Conservation (phyloP, 805 yeast genomes). For the Spathaspora passalidarum region DNA sequence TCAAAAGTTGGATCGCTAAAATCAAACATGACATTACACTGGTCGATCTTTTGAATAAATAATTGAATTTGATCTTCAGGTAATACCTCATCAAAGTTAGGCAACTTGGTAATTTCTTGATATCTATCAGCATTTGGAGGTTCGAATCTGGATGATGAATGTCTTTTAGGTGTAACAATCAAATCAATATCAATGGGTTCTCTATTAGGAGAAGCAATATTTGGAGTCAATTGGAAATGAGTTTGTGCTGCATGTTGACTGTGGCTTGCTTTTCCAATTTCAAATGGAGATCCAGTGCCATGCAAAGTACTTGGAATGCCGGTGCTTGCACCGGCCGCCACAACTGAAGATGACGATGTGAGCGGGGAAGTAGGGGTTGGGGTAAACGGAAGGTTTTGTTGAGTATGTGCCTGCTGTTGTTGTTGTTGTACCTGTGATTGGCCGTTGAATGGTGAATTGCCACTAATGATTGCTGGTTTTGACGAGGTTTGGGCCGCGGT, state of each 20-base stretch:
- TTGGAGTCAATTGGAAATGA: conserved; percentile 22
- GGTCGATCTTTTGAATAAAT: conserved; percentile 86
- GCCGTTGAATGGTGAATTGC: neutral
- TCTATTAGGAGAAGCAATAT: conserved; percentile 56
- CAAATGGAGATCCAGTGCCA: neutral
- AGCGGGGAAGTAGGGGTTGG: conserved; percentile 25
- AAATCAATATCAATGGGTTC: conserved; percentile 75
- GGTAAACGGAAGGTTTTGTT: conserved; percentile 7
- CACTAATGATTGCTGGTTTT: neutral
- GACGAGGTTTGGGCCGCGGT: neutral
- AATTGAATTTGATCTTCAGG: conserved; percentile 76
- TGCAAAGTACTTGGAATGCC: conserved; percentile 6
- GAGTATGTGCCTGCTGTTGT: neutral
- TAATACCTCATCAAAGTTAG: conserved; percentile 80
- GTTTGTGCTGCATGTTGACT: conserved; percentile 17
- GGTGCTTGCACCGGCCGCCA: conserved; percentile 2
- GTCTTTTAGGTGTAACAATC: conserved; percentile 79
- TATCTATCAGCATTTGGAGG: conserved; percentile 48
- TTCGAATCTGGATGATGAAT: conserved; percentile 88
- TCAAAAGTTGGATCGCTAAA: conserved; percentile 91
- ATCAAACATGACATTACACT: conserved; percentile 92
- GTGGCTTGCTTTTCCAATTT: conserved; percentile 14
- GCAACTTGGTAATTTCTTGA: conserved; percentile 64
- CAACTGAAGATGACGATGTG: conserved; percentile 11
- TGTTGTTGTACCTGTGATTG: neutral